Percentiles rank a stretch among this genome's conserved stretches.
phyloP scores from a whole-genome alignment of 176 grass and related monocot species.

The Pontederia paniculata region DNA sequence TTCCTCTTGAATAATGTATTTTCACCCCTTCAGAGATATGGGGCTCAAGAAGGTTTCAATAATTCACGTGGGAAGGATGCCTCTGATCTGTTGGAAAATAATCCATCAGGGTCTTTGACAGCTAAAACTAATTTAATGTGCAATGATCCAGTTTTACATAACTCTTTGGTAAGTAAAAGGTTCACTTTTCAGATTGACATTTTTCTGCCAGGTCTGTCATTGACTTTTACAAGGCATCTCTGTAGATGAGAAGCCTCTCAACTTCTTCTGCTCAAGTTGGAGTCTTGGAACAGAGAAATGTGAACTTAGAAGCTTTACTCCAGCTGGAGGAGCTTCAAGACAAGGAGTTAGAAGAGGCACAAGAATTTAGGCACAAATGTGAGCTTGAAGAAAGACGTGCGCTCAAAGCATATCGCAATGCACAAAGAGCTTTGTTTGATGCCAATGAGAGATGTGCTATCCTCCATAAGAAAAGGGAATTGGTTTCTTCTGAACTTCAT shows the following conservation, averaged over 20 bases:
- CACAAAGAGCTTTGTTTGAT: constrained; percentile 72
- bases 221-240: constrained; percentile 7
- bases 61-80: no score
- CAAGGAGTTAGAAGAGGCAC: constrained; percentile 75
- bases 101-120: no score
- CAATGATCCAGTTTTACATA: no score
- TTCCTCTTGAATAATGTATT: no score
- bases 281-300: constrained; percentile 15
- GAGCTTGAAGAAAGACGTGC: constrained; percentile 87
- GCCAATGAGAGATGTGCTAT: constrained; percentile 77
- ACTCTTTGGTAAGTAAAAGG: no score
- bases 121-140: no score
- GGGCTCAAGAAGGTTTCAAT: no score
- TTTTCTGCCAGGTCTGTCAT: neutral
- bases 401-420: constrained; percentile 70
- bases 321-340: constrained; percentile 77
- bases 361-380: constrained; percentile 56
- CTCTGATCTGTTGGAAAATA: no score
- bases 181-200: neutral
- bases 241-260: constrained; percentile 21
- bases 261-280: constrained; percentile 22
- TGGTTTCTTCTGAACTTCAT: constrained; percentile 51
- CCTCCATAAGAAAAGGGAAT: constrained; percentile 69
- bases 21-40: no score
- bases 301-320: constrained; percentile 50